A percentile compares a stretch with the other conserved stretches of the same genome.
phyloP scores from a whole-genome alignment of 495 filamentous ascomycete species.

The Rostrohypoxylon terebratum region DNA sequence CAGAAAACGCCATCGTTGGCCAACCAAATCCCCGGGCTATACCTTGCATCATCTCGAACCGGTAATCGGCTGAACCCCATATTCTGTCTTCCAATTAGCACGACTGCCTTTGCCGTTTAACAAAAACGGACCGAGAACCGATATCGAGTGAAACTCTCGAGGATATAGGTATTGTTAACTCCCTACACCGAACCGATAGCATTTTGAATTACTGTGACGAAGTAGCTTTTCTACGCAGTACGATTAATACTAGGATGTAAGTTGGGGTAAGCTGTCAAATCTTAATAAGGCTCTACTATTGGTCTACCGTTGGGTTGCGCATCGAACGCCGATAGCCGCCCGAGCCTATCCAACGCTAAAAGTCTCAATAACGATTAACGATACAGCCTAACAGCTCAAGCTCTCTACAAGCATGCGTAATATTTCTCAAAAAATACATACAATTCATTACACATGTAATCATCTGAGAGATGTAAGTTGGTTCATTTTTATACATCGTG shows the following conservation, averaged over 20 bases:
- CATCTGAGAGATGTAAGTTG: background rate
- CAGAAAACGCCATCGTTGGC: constrained; percentile 48
- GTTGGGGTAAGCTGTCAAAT: background rate
- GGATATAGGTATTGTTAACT: background rate
- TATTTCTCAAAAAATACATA: background rate
- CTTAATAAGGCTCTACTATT: background rate
- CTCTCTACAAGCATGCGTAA: background rate
- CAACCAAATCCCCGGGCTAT: constrained; percentile 39
- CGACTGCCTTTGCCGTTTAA: constrained; percentile 22
- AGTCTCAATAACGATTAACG: background rate
- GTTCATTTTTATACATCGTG: background rate
- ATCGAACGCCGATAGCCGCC: constrained; percentile 35
- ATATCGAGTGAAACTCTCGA: background rate
- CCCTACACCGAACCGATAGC: background rate
- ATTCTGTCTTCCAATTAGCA: constrained; percentile 36
- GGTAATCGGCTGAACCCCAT: constrained; percentile 45
- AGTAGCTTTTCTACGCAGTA: background rate
- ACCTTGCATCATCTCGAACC: constrained; percentile 47
- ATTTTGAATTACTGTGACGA: background rate
- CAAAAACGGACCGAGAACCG: constrained; percentile 38
- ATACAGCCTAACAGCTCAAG: background rate
- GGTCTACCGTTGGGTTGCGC: constrained; percentile 15
- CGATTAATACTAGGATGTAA: background rate
- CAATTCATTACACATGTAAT: background rate
- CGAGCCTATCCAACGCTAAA: constrained; percentile 11